Evolutionary conservation across 345 rosid genomes (phyloP).

Genomic region (Brassica juncea): DNA sequence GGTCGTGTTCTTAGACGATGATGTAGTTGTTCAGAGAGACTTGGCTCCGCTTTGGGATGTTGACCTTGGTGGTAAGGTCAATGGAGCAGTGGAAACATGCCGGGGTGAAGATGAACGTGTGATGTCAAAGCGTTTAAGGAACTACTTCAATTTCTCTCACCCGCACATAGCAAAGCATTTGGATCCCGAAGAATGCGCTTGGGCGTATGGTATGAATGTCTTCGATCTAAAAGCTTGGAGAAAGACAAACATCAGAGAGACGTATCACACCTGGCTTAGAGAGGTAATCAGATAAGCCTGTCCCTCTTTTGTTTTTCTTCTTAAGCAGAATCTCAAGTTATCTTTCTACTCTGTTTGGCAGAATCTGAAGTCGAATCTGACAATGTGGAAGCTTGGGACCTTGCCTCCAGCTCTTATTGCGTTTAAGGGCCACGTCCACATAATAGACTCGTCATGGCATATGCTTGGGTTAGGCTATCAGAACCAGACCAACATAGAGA

Average conservation of each 20-base stretch:
- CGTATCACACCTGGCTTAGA: slow-evolving; percentile 93
- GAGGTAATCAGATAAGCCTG: slow-evolving; percentile 53
- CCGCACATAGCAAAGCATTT: slow-evolving; percentile 79
- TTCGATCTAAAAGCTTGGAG: slow-evolving; percentile 94
- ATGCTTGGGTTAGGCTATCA: slow-evolving; percentile 98
- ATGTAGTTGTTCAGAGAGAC: slow-evolving; percentile 90
- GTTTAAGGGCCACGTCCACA: slow-evolving; percentile 80
- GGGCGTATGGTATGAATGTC: slow-evolving; percentile 99
- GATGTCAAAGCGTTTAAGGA: slow-evolving; percentile 92
- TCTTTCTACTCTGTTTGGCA: no score
- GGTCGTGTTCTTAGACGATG: slow-evolving; percentile 97
- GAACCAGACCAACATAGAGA: slow-evolving; percentile 63
- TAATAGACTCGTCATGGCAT: slow-evolving; percentile 91
- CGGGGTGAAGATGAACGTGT: slow-evolving; percentile 97
- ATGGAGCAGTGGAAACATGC: slow-evolving; percentile 99
- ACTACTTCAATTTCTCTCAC: slow-evolving; percentile 99
- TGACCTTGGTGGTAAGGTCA: slow-evolving; percentile 87
- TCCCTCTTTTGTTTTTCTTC: no score
- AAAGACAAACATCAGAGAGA: slow-evolving; percentile 78
- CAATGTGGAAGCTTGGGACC: slow-evolving; percentile 99
- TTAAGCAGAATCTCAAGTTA: slow-evolving; percentile 17
- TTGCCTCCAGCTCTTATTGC: slow-evolving; percentile 96
- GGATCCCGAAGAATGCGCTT: slow-evolving; percentile 94
- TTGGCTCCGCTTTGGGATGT: slow-evolving; percentile 90
- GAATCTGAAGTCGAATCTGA: slow-evolving; percentile 88